Evolutionary conservation across 2,329 filamentous ascomycete species (phyloP).

Genomic region (Fusarium humuli): DNA sequence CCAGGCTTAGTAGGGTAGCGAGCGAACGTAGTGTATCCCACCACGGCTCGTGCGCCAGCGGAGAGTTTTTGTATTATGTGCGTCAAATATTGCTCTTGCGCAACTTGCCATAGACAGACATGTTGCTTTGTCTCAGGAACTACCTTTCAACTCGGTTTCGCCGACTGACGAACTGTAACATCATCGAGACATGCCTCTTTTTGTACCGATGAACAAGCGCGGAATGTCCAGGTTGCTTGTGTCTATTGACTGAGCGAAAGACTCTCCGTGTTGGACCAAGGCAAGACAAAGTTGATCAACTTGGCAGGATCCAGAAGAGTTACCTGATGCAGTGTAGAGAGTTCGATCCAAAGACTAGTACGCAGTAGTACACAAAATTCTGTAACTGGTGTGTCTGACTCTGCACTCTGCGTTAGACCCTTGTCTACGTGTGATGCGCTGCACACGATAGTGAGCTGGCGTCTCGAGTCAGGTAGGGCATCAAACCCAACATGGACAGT

Average conservation of each 20-base stretch:
- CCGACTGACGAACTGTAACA: not conserved
- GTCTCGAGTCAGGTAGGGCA: slow-evolving; percentile 33
- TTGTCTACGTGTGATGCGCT: slow-evolving; percentile 10
- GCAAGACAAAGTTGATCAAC: not conserved
- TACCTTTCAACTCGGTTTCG: not conserved
- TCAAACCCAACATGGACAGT: slow-evolving; percentile 19
- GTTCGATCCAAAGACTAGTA: slow-evolving; percentile 3
- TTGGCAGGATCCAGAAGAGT: slow-evolving; percentile 1
- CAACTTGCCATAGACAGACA: not conserved
- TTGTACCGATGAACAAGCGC: slow-evolving; percentile 22
- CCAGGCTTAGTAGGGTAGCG: slow-evolving; percentile 12
- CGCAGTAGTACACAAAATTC: slow-evolving; percentile 19
- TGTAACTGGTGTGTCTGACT: slow-evolving; percentile 30
- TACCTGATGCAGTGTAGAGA: slow-evolving; percentile 5
- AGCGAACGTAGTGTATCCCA: slow-evolving; percentile 24
- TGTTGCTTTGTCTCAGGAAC: not conserved
- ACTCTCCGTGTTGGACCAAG: not conserved
- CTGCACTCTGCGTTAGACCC: slow-evolving; percentile 29
- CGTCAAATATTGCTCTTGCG: slow-evolving; percentile 7
- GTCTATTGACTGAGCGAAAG: slow-evolving; percentile 16
- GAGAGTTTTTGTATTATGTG: slow-evolving; percentile 23
- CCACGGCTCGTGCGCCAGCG: slow-evolving; percentile 26
- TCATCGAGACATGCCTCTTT: slow-evolving; percentile 6
- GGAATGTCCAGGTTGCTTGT: slow-evolving; percentile 2
- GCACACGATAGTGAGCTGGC: slow-evolving; percentile 15